phyloP scores from a whole-genome alignment of 2,329 filamentous ascomycete genomes.

The Beauveria scarabaeidicola region DNA sequence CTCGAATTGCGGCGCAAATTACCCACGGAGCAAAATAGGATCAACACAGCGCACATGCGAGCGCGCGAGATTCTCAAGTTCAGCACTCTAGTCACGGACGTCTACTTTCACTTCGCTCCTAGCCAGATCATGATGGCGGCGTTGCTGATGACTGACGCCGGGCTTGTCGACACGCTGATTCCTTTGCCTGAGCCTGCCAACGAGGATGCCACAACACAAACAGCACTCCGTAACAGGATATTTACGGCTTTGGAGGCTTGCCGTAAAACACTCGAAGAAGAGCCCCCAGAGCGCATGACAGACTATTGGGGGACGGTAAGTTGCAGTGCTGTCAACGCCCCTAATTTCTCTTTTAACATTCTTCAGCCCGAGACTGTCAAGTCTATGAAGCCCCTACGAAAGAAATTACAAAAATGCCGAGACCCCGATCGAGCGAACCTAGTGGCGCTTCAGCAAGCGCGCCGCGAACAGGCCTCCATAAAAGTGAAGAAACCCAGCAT shows the following conservation, averaged over 20 bases:
- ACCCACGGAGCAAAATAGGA: conserved; percentile 46
- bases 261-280: conserved; percentile 44
- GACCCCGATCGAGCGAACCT: conserved; percentile 68
- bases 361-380: conserved; percentile 34
- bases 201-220: conserved; percentile 16
- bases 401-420: conserved; percentile 63
- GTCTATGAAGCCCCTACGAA: conserved; percentile 48
- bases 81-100: conserved; percentile 79
- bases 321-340: not conserved
- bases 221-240: conserved; percentile 37
- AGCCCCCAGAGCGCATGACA: conserved; percentile 47
- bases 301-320: conserved; percentile 47
- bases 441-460: conserved; percentile 57
- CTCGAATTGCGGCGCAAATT: conserved; percentile 69
- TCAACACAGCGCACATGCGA: conserved; percentile 58
- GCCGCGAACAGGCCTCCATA: conserved; percentile 44
- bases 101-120: conserved; percentile 94
- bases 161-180: conserved; percentile 44
- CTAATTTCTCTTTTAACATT: not conserved
- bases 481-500: conserved; percentile 29
- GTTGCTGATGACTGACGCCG: conserved; percentile 64
- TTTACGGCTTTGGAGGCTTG: conserved; percentile 41
- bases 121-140: conserved; percentile 88
- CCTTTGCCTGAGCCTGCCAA: conserved; percentile 28
- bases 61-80: conserved; percentile 69